Percentiles rank a stretch among this genome's conserved stretches.
Evolutionary conservation across 2,329 filamentous ascomycete species (phyloP).

Genomic region (Periconia sp.): DNA sequence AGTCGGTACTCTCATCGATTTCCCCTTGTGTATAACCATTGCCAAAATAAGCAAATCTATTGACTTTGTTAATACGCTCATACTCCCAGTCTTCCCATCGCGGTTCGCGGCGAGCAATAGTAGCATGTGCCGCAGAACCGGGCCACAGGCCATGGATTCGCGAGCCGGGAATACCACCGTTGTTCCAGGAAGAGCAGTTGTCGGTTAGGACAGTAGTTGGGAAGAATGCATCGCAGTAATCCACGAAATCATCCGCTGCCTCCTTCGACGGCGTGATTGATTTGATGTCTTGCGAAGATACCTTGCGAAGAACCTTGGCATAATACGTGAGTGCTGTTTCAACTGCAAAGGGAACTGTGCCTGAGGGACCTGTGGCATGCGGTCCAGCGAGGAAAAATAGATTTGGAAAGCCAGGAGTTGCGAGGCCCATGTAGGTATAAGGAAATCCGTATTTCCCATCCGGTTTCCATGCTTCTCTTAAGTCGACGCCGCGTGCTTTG

Average conservation of each 20-base stretch:
- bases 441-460: slow-evolving; percentile 66
- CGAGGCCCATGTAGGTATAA: slow-evolving; percentile 70
- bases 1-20: slow-evolving; percentile 60
- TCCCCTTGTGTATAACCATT: slow-evolving; percentile 71
- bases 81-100: slow-evolving; percentile 67
- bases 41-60: slow-evolving; percentile 69
- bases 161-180: slow-evolving; percentile 64
- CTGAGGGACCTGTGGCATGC: slow-evolving; percentile 53
- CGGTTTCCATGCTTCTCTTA: slow-evolving; percentile 63
- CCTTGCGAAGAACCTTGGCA: slow-evolving; percentile 71
- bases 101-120: slow-evolving; percentile 62
- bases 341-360: slow-evolving; percentile 70
- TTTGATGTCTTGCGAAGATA: slow-evolving; percentile 69
- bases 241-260: slow-evolving; percentile 69
- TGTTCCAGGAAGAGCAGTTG: slow-evolving; percentile 75
- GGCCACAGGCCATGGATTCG: slow-evolving; percentile 74
- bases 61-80: slow-evolving; percentile 52
- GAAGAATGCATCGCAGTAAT: slow-evolving; percentile 60
- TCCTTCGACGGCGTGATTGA: slow-evolving; percentile 62
- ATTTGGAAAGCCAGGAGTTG: slow-evolving; percentile 71
- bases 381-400: slow-evolving; percentile 67
- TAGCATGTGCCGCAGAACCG: slow-evolving; percentile 68
- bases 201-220: slow-evolving; percentile 62
- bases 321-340: slow-evolving; percentile 71
- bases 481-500: slow-evolving; percentile 59